Base-by-base conservation (phyloP, 371 early-diverging fungal species). In the Caulochytrium protostelioides region DNA sequence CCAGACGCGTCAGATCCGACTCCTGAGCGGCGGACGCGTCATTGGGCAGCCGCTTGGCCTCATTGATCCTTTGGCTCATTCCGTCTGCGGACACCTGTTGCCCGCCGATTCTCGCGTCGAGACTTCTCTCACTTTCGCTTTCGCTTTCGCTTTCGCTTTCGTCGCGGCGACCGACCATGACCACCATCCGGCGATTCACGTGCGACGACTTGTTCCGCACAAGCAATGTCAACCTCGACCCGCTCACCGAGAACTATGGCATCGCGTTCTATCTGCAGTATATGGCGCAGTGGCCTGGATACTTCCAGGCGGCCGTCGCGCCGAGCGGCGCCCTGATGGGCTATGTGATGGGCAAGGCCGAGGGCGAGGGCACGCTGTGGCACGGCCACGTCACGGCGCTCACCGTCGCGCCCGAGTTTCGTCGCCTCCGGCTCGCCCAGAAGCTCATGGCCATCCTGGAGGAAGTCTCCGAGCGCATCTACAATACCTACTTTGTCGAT, bases 321-420 rank as follows among this genome's bases (percentile, higher is more conserved):
- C 68, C 82, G 0, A 64, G 59, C 30, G 66, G 66, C 12, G 50
- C 55, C 12, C 48, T 74, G n/a, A 84, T 85, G 86, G 83, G 79
- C 24, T 85, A 89, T 47, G 82, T 90, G 24, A 84, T 95, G 84
- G 92, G 91, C 14, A 95, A 95, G 46, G 81, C 84, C 6, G 97
- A 95, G 52, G 97, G 94, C 29, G 61, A 55, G 1, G 77, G 71
- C 18, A 71, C 69, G 36, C 72, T 79, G 21, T 97, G 92, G 92
- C 97, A 97, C 47, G 90, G 91, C 1, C 99, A 99, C 52, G 90
- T 98, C 28, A 91, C 97, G 4, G 98, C 98, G 4, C 65, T 99
- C 22, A 94, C 92, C 1, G 89, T 97, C 0, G 79, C 87, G 0
- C 92, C 97, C n/a, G 79, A 83, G 44, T 87, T 75, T 49, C 77